phyloP scores from a whole-genome alignment of 176 grass and related monocot species.

The Rhipidocladum racemiflorum region DNA sequence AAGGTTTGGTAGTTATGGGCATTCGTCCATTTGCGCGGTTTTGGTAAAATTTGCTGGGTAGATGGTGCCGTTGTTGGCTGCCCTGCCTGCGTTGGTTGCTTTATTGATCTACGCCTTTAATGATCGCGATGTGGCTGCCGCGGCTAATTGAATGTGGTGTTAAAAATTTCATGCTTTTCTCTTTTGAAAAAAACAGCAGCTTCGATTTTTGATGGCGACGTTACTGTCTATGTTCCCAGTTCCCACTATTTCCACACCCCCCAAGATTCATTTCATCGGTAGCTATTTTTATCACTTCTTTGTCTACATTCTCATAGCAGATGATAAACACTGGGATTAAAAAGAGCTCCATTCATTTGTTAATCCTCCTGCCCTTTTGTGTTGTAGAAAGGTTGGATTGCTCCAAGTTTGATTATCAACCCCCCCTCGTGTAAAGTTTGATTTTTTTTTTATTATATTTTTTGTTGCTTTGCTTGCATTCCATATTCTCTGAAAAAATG shows the following conservation, averaged over 20 bases:
- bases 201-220: conserved; percentile 31
- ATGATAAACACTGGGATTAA: neutral
- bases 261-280: conserved; percentile 6
- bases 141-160: conserved; percentile 37
- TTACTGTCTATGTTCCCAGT: too few species aligned
- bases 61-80: conserved; percentile 26
- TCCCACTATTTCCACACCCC: neutral
- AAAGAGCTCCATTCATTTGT: neutral
- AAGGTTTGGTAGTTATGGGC: conserved; percentile 21
- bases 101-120: neutral
- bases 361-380: neutral
- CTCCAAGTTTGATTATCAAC: neutral
- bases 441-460: neutral
- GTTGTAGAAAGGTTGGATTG: conserved; percentile 4
- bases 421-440: neutral
- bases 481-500: neutral
- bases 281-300: conserved; percentile 7
- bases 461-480: neutral
- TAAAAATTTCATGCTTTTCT: conserved; percentile 29
- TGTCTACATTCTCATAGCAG: neutral
- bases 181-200: neutral
- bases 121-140: conserved; percentile 35
- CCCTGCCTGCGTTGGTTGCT: neutral
- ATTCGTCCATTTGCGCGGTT: neutral
- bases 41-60: conserved; percentile 28